Evolutionary conservation across 768 basidiomycete genomes (phyloP).

Genomic region (Boletales sp.): DNA sequence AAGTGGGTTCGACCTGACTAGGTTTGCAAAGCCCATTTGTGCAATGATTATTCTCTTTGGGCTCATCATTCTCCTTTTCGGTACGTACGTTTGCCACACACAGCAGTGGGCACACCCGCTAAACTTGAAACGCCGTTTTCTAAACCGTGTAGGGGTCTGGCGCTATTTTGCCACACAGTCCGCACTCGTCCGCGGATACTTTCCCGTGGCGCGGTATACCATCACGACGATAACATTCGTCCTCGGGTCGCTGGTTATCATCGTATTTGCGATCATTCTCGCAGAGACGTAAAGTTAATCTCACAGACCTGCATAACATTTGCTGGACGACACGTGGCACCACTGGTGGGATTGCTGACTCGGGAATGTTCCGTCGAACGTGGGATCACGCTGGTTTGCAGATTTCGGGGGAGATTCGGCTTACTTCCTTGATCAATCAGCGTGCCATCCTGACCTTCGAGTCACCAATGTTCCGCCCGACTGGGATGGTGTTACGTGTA

Average conservation of each 20-base stretch:
- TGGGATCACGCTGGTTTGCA: too few species aligned
- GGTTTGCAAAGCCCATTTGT: slow-evolving; percentile 51
- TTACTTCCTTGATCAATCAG: too few species aligned
- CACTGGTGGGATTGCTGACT: too few species aligned
- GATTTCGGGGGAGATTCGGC: too few species aligned
- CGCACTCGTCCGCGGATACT: slow-evolving; percentile 46
- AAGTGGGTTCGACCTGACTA: slow-evolving; percentile 10
- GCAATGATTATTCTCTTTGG: slow-evolving; percentile 45
- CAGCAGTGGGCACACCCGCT: background rate
- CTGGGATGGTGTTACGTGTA: too few species aligned
- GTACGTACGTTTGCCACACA: slow-evolving; percentile 24
- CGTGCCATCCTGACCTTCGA: too few species aligned
- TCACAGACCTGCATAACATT: background rate
- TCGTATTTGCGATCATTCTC: slow-evolving; percentile 43
- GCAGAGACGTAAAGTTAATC: slow-evolving; percentile 19
- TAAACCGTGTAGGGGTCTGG: slow-evolving; percentile 35
- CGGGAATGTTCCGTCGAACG: too few species aligned
- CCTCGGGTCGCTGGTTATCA: slow-evolving; percentile 37
- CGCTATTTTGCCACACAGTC: slow-evolving; percentile 55
- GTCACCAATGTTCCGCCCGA: too few species aligned
- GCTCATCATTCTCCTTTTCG: slow-evolving; percentile 44
- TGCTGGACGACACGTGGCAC: too few species aligned
- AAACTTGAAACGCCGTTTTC: background rate
- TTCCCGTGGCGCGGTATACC: slow-evolving; percentile 51
- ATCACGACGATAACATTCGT: slow-evolving; percentile 39